These are phyloP conservation scores for Mycena filopes DNA, from an alignment of 768 basidiomycete genomes.

Conservation along the genomic window DNA sequence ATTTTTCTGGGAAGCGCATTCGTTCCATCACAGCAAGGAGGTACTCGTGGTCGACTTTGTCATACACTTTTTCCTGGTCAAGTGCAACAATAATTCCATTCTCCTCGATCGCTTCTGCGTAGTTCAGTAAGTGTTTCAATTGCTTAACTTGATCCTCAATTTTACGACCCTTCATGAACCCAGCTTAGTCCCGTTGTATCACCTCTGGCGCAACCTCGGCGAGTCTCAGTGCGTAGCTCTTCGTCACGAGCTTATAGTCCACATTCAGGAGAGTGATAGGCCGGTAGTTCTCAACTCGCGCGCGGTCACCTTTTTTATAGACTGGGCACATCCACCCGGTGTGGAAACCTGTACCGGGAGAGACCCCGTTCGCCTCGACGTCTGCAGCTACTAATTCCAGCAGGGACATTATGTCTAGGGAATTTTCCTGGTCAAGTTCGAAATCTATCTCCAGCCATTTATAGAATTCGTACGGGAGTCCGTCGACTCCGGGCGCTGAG, in stretches of 20 bases:
- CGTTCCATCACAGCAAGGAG: background rate
- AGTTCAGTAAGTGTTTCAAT: background rate
- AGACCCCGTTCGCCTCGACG: background rate
- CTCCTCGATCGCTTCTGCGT: background rate
- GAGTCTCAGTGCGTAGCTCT: background rate
- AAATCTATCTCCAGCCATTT: background rate
- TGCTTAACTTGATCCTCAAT: background rate
- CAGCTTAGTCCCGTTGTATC: background rate
- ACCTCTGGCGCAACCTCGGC: background rate
- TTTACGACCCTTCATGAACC: background rate
- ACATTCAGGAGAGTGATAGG: too few species aligned
- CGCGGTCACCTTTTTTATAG: too few species aligned
- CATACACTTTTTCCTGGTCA: too few species aligned
- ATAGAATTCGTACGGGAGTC: background rate
- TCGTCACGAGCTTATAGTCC: too few species aligned
- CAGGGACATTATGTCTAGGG: background rate
- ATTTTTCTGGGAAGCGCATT: background rate
- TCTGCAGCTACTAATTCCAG: background rate
- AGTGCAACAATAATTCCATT: too few species aligned
- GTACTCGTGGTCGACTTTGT: too few species aligned
- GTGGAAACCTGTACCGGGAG: background rate
- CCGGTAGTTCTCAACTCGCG: too few species aligned
- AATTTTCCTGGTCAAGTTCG: background rate
- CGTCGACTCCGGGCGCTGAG: background rate
- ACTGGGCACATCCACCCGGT: background rate